Base-by-base conservation (phyloP, 306 rosid species). In the Cucurbita moschata region DNA sequence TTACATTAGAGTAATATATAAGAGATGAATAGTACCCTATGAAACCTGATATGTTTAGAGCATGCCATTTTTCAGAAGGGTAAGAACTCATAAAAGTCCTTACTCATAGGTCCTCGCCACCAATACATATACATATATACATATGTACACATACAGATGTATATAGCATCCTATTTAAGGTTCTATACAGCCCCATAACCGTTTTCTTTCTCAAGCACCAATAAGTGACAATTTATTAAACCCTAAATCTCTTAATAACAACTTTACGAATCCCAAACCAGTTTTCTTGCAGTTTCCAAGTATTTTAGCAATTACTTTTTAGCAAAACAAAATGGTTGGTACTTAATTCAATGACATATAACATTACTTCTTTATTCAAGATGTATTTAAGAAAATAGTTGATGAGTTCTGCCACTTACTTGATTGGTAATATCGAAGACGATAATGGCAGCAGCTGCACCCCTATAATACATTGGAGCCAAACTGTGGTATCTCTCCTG, bases 391-490 rank as follows among this genome's bases (percentile, higher is more conserved):
- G 43, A 14, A 46, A 13, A 2, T 51, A 9, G 47, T 10, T 30
- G 42, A 70, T 0, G 14, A 12, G 0, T 15, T 2, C 51, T 12
- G 68, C 39, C 55, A 79, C 89, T 83, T 74, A 86, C 89, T 72
- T 81, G 87, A 72, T 86, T 86, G 53, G 89, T 81, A 38, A 86
- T 76, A 81, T 86, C 89, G 77, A 72, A 86, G 77, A 86, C 87
- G 21, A 86, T 86, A 46, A 86, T 86, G 72, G 89, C 89, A 69
- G 89, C 89, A 52, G 87, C 89, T 43, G 89, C 87, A 75, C 89
- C 89, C 77, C 89, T 81, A 7, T 86, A 86, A 63, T 86, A 86
- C 89, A 86, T 86, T 47, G 89, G 89, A 39, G 89, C 89, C 85
- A 86, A 73, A 64, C 89, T 86, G 79, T 86, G 87, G 62, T 86